Conservation (phyloP, 495 filamentous ascomycete species). For the Aspergillus indologenus region DNA sequence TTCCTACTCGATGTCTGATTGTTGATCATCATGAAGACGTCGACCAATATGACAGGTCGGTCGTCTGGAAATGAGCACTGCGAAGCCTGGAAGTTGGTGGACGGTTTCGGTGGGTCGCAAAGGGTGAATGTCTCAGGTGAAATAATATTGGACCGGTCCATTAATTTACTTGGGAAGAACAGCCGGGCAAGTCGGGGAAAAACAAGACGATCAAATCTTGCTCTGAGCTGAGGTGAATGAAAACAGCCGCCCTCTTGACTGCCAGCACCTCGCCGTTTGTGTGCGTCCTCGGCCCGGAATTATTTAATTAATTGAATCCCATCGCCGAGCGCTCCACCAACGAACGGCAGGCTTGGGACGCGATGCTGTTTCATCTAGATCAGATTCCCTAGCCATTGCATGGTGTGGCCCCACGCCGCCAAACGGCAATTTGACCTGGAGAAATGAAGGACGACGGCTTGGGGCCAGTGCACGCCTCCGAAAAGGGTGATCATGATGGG, state of each 20-base stretch:
- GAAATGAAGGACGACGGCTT: constrained; percentile 7
- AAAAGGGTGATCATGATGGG: not conserved
- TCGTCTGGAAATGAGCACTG: not conserved
- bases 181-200: not conserved
- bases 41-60: not conserved
- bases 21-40: not conserved
- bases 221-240: not conserved
- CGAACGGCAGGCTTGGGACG: constrained; percentile 6
- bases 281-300: constrained; percentile 1
- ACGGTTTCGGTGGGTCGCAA: not conserved
- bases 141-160: not conserved
- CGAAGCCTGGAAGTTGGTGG: not conserved
- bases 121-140: not conserved
- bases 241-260: not conserved
- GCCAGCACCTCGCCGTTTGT: not conserved
- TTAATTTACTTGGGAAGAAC: not conserved
- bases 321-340: constrained; percentile 4
- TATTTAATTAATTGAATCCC: not conserved
- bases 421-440: constrained; percentile 3
- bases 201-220: not conserved
- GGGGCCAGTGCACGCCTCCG: constrained; percentile 1
- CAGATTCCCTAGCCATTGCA: constrained; percentile 2
- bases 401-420: constrained; percentile 6
- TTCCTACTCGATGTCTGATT: not conserved
- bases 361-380: constrained; percentile 4